Evolutionary conservation across 2,329 filamentous ascomycete species (phyloP).

Genomic region (Ilyonectria mors-panacis): DNA sequence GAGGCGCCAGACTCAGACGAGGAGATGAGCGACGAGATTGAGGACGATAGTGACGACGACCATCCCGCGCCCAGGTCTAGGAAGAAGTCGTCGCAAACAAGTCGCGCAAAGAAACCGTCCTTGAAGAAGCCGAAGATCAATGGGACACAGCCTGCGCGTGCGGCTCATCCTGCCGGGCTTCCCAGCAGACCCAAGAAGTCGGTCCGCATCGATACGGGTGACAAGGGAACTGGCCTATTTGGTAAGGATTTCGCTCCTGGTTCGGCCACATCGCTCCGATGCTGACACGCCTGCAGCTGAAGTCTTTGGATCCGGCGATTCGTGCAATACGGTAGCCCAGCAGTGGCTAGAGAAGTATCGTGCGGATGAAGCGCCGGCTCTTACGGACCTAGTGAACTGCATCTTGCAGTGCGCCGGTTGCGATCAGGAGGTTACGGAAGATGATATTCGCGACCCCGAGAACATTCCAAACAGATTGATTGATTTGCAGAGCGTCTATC

Average conservation of each 20-base stretch:
- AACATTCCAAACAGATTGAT: slow-evolving; percentile 83
- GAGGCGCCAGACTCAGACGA: slow-evolving; percentile 65
- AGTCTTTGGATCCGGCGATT: slow-evolving; percentile 73
- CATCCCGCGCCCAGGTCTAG: slow-evolving; percentile 55
- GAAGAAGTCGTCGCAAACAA: slow-evolving; percentile 61
- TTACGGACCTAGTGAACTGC: slow-evolving; percentile 77
- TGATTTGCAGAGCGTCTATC: slow-evolving; percentile 91
- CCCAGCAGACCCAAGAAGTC: slow-evolving; percentile 71
- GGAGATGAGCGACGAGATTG: slow-evolving; percentile 61
- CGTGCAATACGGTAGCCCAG: slow-evolving; percentile 69
- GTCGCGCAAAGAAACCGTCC: slow-evolving; percentile 69
- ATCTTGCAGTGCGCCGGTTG: slow-evolving; percentile 83
- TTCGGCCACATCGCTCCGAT: slow-evolving; percentile 15
- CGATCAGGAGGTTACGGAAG: slow-evolving; percentile 80
- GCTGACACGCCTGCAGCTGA: slow-evolving; percentile 64
- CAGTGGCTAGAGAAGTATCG: slow-evolving; percentile 74
- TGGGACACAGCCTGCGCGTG: slow-evolving; percentile 60
- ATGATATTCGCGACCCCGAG: slow-evolving; percentile 92
- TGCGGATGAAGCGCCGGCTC: slow-evolving; percentile 66
- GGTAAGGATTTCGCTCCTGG: slow-evolving; percentile 56
- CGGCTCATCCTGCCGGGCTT: slow-evolving; percentile 59
- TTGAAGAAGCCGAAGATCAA: slow-evolving; percentile 77
- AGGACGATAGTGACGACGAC: slow-evolving; percentile 63
- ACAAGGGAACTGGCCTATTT: slow-evolving; percentile 69
- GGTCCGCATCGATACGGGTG: slow-evolving; percentile 65